phyloP scores from a whole-genome alignment of 2,329 filamentous ascomycete species.

The Bertia moriformis region DNA sequence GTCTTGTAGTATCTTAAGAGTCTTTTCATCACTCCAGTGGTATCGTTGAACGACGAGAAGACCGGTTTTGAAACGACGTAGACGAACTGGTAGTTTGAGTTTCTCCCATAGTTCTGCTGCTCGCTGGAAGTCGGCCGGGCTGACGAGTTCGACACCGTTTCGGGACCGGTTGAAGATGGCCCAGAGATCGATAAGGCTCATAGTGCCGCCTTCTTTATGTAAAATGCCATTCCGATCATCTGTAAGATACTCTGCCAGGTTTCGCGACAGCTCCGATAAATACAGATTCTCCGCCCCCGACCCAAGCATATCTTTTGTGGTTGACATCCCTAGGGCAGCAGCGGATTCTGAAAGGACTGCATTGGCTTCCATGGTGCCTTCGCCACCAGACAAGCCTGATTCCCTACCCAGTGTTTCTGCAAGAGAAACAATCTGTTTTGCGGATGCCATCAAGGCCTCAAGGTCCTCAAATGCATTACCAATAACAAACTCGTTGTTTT shows the following conservation, averaged over 20 bases:
- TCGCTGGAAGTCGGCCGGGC: conserved; percentile 79
- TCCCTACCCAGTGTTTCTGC: conserved; percentile 75
- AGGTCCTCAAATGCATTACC: conserved; percentile 91
- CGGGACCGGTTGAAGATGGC: conserved; percentile 86
- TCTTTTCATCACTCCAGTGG: conserved; percentile 82
- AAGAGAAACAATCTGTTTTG: conserved; percentile 86
- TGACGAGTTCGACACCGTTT: conserved; percentile 86
- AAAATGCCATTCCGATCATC: conserved; percentile 71
- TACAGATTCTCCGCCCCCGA: conserved; percentile 75
- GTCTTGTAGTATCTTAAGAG: conserved; percentile 57
- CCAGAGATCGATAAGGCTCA: conserved; percentile 83
- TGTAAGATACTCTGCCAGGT: conserved; percentile 75
- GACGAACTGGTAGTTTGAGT: conserved; percentile 68
- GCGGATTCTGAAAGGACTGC: conserved; percentile 68
- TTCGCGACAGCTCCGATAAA: conserved; percentile 70
- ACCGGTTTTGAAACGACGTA: conserved; percentile 81
- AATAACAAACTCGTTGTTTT: conserved; percentile 86
- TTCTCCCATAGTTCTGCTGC: conserved; percentile 80
- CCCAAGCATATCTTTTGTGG: conserved; percentile 84
- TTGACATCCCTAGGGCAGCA: conserved; percentile 73
- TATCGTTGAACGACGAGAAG: conserved; percentile 84
- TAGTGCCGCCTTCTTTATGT: conserved; percentile 69
- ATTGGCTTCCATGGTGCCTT: conserved; percentile 54
- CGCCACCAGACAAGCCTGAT: conserved; percentile 28
- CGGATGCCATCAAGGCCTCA: conserved; percentile 91